A percentile compares a stretch with the other conserved stretches of the same genome.
These are phyloP conservation scores for Russula olivacea DNA, from an alignment of 768 basidiomycete genomes.

Conservation along the genomic window DNA sequence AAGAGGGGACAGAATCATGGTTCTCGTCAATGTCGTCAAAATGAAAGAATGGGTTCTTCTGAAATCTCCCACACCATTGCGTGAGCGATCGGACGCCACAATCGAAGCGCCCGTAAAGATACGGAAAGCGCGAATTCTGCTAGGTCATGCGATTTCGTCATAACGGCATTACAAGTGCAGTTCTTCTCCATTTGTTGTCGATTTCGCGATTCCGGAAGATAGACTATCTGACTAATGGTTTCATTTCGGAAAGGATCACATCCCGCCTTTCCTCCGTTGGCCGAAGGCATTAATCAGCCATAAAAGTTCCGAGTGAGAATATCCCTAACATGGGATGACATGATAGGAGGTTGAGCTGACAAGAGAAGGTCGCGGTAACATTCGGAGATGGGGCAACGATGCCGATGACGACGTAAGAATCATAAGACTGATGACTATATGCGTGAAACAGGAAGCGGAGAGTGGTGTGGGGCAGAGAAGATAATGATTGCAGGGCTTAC, in stretches of 20 bases:
- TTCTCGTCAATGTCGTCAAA: too few species aligned
- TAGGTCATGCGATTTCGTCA: background rate
- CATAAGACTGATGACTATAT: background rate
- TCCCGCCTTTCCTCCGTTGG: constrained; percentile 1
- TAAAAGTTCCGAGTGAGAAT: background rate
- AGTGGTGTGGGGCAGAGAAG: background rate
- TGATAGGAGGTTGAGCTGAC: background rate
- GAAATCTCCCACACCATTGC: background rate
- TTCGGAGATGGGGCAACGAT: background rate
- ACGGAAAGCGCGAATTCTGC: background rate
- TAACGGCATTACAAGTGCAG: too few species aligned
- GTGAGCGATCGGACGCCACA: background rate
- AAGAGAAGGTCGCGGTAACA: background rate
- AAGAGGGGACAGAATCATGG: background rate
- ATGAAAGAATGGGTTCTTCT: background rate
- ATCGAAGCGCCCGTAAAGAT: background rate
- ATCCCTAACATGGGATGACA: background rate
- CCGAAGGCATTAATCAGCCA: background rate
- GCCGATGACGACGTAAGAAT: background rate
- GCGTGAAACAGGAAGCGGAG: background rate
- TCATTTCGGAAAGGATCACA: background rate
- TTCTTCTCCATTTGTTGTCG: too few species aligned
- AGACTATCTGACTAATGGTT: background rate
- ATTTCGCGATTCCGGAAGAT: too few species aligned
- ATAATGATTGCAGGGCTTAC: background rate